Conservation (phyloP, 805 yeast genomes). For the Candida manassasensis region DNA sequence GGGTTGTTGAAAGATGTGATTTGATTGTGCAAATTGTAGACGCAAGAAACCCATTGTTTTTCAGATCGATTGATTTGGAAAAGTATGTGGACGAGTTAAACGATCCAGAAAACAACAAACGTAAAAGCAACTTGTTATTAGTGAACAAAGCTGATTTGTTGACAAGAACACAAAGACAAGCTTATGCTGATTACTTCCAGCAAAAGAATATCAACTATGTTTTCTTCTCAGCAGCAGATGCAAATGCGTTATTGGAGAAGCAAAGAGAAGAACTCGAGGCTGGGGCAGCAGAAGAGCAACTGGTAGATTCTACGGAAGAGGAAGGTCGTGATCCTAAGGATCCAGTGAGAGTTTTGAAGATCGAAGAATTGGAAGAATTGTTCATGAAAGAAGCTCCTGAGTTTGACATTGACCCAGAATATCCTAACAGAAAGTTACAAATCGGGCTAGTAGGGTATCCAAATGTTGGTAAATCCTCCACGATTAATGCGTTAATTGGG, state of each 20-base stretch:
- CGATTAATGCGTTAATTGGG: slow-evolving; percentile 94
- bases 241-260: slow-evolving; percentile 68
- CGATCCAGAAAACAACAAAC: slow-evolving; percentile 43
- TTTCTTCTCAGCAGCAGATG: slow-evolving; percentile 86
- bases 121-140: slow-evolving; percentile 73
- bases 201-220: slow-evolving; percentile 71
- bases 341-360: slow-evolving; percentile 65
- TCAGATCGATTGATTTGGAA: slow-evolving; percentile 85
- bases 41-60: slow-evolving; percentile 89
- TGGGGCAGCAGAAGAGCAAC: slow-evolving; percentile 12
- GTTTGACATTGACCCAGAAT: slow-evolving; percentile 50
- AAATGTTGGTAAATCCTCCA: slow-evolving; percentile 91
- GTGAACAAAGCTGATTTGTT: slow-evolving; percentile 93
- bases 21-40: slow-evolving; percentile 95
- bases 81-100: slow-evolving; percentile 68
- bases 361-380: slow-evolving; percentile 79
- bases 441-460: slow-evolving; percentile 98
- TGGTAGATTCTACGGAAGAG: slow-evolving; percentile 14
- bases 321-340: slow-evolving; percentile 15
- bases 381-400: slow-evolving; percentile 78
- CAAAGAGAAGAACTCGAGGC: slow-evolving; percentile 45
- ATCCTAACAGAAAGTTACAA: slow-evolving; percentile 59
- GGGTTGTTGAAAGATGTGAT: slow-evolving; percentile 94
- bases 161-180: slow-evolving; percentile 66
- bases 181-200: slow-evolving; percentile 84